These are phyloP conservation scores for Nadsonia starkeyi-henricii DNA, from an alignment of 1,139 yeast species.

Conservation along the genomic window DNA sequence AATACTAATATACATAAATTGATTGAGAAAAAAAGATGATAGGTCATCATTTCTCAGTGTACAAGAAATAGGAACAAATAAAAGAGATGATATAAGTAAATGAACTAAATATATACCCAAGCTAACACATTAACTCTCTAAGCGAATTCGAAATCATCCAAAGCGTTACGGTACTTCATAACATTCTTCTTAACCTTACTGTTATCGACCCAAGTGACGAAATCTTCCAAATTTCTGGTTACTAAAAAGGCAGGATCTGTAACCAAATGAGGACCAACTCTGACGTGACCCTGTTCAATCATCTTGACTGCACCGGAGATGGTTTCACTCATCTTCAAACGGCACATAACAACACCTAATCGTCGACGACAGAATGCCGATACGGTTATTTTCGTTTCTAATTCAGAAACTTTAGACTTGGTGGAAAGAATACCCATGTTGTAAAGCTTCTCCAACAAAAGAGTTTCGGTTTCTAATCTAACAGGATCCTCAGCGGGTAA, in stretches of 20 bases:
- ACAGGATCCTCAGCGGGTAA: constrained; percentile 77
- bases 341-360: constrained; percentile 88
- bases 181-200: constrained; percentile 87
- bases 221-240: constrained; percentile 82
- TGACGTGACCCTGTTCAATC: constrained; percentile 92
- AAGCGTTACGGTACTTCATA: constrained; percentile 66
- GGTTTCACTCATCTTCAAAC: constrained; percentile 87
- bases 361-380: constrained; percentile 86
- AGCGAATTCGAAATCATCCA: constrained; percentile 30
- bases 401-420: constrained; percentile 79
- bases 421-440: constrained; percentile 78
- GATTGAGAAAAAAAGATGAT: not conserved
- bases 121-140: constrained; percentile 6
- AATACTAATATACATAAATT: not conserved
- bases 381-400: constrained; percentile 84
- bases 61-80: too few relatives aligned
- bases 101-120: too few relatives aligned
- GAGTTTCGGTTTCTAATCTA: constrained; percentile 75
- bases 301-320: constrained; percentile 80
- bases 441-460: constrained; percentile 72
- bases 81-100: too few relatives aligned
- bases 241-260: constrained; percentile 94
- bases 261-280: constrained; percentile 91
- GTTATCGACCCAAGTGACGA: constrained; percentile 91
- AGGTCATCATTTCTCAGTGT: too few relatives aligned